Evolutionary conservation across 345 rosid genomes (phyloP), one percentile per base, ranked within the genome.

Genomic region (Chamaenerion angustifolium): DNA sequence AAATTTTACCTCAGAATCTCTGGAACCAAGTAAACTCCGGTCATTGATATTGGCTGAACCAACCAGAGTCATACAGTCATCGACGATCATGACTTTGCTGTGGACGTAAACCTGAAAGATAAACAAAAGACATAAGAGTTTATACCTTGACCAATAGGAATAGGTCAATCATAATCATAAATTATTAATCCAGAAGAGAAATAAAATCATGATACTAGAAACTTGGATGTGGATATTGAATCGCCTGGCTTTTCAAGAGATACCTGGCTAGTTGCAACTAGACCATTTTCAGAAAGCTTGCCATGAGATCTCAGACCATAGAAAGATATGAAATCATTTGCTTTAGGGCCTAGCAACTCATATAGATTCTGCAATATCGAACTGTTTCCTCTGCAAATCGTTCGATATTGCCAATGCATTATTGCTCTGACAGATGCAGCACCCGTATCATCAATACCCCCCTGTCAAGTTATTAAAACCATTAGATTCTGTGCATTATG

Each of bases 391-490:
- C 95, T 74, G 78, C 78, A 79, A 57, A 93, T 85, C 65, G 99
- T 93, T 66, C 97, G 80, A 71, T 88, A 77, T 72, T 93, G 99
- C 97, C 97, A 93, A 63, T 93, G 97, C 95, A 93, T 82, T 68
- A 88, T 88, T 60, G 99, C 97, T 85, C 97, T 85, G 19, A 93
- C 94, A 67, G 97, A 81, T 53, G 99, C 97, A 8, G 97, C 95
- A 52, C 97, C 97, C 57, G 79, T 70, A 75, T 88, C 99, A 54
- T 93, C 96, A 69, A 88, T 56, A 56, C 99, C 99, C 41, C 99
- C 99, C 97, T 93, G 72, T 67, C 37, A 31, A 4, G 7, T 31
- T 31, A 31, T 31, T 31, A 31, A 31, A 5, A 5, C 5, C 37
- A 31, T 31, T 31, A 56, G 68, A 58, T 43, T 43, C 48, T 53